Conservation (phyloP, 139 green algal genomes). For the Chlamydomonas sp. region DNA sequence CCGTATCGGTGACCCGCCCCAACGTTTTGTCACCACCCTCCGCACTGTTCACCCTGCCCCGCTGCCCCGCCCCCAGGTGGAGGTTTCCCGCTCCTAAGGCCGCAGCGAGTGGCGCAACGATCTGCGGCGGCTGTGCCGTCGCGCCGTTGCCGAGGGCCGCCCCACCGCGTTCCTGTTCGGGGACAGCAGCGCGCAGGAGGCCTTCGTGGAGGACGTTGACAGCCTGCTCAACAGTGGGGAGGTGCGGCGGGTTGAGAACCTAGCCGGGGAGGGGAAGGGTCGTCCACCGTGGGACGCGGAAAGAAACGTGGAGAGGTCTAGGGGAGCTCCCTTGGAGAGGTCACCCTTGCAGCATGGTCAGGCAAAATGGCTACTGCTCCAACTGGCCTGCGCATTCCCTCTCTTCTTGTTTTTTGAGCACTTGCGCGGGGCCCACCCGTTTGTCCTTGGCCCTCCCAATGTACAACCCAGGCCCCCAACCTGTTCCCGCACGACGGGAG, state of each 20-base stretch:
- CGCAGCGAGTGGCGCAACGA: slow-evolving; percentile 70
- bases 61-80: slow-evolving; percentile 57
- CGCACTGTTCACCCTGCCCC: not conserved
- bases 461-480: slow-evolving; percentile 66
- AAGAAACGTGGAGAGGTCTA: too few species aligned
- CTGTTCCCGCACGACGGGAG: slow-evolving; percentile 83
- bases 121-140: slow-evolving; percentile 78
- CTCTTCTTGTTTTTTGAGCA: not conserved
- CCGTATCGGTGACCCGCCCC: too few species aligned
- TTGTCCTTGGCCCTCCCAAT: not conserved
- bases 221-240: slow-evolving; percentile 86
- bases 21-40: too few species aligned
- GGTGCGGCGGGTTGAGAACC: not conserved
- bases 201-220: slow-evolving; percentile 88
- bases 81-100: slow-evolving; percentile 76
- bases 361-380: too few species aligned
- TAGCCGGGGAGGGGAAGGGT: not conserved
- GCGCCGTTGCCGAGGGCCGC: slow-evolving; percentile 71
- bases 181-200: slow-evolving; percentile 79
- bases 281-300: not conserved
- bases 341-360: too few species aligned
- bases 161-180: slow-evolving; percentile 81
- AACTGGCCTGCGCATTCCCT: too few species aligned
- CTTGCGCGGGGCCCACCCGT: not conserved
- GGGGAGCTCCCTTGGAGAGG: not conserved